phyloP scores from a whole-genome alignment of 2,329 filamentous ascomycete genomes.

The Colletotrichum lentis region DNA sequence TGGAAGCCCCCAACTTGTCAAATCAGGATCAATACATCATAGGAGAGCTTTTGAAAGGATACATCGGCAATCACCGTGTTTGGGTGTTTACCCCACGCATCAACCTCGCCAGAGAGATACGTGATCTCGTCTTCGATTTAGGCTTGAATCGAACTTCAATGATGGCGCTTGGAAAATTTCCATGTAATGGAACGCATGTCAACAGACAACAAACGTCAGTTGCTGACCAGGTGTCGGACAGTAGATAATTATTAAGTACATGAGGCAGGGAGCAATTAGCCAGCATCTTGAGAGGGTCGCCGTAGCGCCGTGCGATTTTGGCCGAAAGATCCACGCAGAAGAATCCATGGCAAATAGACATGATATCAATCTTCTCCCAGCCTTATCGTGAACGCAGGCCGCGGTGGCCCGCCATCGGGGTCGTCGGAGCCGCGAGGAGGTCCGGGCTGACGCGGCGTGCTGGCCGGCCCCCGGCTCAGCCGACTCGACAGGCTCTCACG shows the following conservation, averaged over 20 bases:
- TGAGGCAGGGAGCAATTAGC: not conserved
- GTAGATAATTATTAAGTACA: not conserved
- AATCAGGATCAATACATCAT: too few relatives aligned
- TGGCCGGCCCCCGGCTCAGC: constrained; percentile 9
- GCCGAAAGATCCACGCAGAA: too few relatives aligned
- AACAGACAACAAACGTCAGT: not conserved
- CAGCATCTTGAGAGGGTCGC: not conserved
- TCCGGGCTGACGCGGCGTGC: not conserved
- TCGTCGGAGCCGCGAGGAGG: constrained; percentile 3
- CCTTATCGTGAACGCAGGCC: constrained; percentile 19
- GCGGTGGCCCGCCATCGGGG: not conserved
- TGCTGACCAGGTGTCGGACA: too few relatives aligned
- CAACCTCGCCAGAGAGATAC: too few relatives aligned
- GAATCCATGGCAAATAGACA: too few relatives aligned
- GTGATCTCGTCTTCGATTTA: too few relatives aligned
- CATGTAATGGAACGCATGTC: not conserved
- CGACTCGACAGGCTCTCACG: constrained; percentile 26
- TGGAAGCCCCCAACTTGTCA: too few relatives aligned
- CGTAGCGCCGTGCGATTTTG: not conserved
- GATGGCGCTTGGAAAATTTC: not conserved
- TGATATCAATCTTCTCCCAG: constrained; percentile 25
- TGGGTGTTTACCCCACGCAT: too few relatives aligned
- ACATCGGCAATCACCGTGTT: too few relatives aligned
- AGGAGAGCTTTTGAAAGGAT: too few relatives aligned
- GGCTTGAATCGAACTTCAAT: too few relatives aligned